A percentile compares a stretch with the other conserved stretches of the same genome.
phyloP scores from a whole-genome alignment of 192 early-diverging fungal genomes.

The Coemansia sp. region DNA sequence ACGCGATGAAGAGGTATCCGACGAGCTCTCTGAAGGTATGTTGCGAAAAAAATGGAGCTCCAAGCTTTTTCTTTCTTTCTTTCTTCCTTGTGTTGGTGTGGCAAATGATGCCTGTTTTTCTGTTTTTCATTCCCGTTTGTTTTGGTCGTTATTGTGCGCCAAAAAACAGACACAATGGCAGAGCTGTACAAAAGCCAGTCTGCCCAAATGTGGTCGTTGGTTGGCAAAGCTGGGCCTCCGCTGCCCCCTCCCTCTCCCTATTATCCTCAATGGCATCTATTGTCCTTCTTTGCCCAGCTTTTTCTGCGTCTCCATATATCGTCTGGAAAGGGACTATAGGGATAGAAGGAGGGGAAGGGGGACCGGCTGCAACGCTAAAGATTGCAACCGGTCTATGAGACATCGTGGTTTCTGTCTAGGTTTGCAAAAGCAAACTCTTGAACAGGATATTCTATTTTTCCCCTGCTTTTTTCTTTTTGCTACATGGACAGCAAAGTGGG shows the following conservation, averaged over 20 bases:
- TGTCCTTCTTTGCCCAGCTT: background rate
- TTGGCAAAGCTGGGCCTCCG: slow-evolving; percentile 4
- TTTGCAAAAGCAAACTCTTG: background rate
- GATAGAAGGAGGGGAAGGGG: background rate
- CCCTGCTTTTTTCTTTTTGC: background rate
- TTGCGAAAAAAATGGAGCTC: background rate
- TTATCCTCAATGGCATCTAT: slow-evolving; percentile 6
- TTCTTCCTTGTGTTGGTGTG: background rate
- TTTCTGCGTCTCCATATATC: too few species aligned
- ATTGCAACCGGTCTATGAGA: too few species aligned
- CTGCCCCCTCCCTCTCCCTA: slow-evolving; percentile 15
- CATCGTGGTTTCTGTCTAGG: background rate
- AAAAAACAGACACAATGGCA: too few species aligned
- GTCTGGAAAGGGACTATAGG: background rate
- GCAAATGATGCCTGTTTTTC: background rate
- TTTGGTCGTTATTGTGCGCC: slow-evolving; percentile 1
- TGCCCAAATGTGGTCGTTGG: background rate
- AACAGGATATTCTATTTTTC: background rate
- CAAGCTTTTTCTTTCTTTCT: background rate
- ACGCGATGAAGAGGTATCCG: slow-evolving; percentile 89
- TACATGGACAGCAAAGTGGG: too few species aligned
- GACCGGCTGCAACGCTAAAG: background rate
- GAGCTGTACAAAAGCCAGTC: background rate
- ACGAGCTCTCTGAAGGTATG: slow-evolving; percentile 87
- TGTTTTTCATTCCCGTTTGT: background rate